Base-by-base conservation (phyloP, 768 basidiomycete species). In the Rhizopogon roseolus region DNA sequence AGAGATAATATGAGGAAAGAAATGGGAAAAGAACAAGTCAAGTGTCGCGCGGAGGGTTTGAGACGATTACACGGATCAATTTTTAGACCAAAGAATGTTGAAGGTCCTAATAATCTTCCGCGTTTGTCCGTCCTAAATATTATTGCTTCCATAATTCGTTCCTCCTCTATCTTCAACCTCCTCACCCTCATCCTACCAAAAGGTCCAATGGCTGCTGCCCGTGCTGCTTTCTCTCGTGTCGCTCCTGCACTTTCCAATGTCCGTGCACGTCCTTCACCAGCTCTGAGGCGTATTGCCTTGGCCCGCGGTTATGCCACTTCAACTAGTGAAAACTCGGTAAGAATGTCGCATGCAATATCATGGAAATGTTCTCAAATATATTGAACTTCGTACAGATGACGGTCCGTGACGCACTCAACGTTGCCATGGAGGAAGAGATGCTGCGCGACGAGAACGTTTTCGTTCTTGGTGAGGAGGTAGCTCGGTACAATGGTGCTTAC, bases 341-440 rank as follows among this genome's bases (percentile, higher is more conserved):
- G 79, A 76, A 53, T 72, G 25, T 44, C 53, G 75, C 64, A 66
- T 70, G 22, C 41, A 76, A 77, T 19, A 43, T 22, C 11, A 14
- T n/a, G 11, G 49, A 52, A 50, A 14, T 53, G 3, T 57, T 55
- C 54, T 49, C 60, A 57, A 59, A 62, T 55, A 45, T 55, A 58
- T 55, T 49, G 57, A 49, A 36, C 45, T 29, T 19, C 27, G 38
- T 52, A 32, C 60, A 94, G 93, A 93, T 96, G 95, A 98, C 94
- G 52, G 96, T 97, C 57, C 92, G 97, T 66, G 97, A 99, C 53
- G 97, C 97, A 41, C 86, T 99, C 59, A 98, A 98, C 73, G 75
- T 86, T 52, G 97, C 97, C 28, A 94, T 99, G 91, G 97, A 98
- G 76, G 97, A 99, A 75, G 97, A 99, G 76, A 98, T 99, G 97